These are phyloP conservation scores for Penicillium psychrosexuale DNA, from an alignment of 2,329 filamentous ascomycete genomes.

Conservation along the genomic window DNA sequence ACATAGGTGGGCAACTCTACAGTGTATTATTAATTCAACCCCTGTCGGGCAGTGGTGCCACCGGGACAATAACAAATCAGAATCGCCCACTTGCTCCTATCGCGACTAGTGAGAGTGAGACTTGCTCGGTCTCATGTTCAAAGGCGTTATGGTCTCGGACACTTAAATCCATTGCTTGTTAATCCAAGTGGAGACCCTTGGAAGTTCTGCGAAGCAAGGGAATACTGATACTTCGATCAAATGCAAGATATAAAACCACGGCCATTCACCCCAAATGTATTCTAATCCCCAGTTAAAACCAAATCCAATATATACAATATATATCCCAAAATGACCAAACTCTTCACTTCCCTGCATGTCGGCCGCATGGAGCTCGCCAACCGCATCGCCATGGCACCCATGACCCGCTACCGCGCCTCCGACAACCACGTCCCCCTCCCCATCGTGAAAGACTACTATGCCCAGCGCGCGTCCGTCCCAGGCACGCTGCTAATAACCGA, in stretches of 20 bases:
- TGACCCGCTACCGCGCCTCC: slow-evolving; percentile 54
- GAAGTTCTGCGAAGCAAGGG: neutral
- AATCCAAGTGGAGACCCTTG: neutral
- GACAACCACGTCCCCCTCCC: slow-evolving; percentile 50
- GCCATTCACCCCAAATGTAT: neutral
- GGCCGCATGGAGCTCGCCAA: slow-evolving; percentile 43
- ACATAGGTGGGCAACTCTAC: neutral
- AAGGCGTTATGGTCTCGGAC: neutral
- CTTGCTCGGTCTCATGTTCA: neutral
- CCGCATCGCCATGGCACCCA: slow-evolving; percentile 55
- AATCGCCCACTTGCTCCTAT: neutral
- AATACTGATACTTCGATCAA: neutral
- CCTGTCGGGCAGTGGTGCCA: neutral
- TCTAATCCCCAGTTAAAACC: neutral
- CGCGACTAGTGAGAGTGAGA: neutral
- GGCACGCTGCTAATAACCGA: slow-evolving; percentile 61
- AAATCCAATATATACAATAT: neutral
- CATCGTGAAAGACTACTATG: slow-evolving; percentile 52
- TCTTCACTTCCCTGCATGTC: slow-evolving; percentile 41
- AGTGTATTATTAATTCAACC: slow-evolving; percentile 2
- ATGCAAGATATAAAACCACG: neutral
- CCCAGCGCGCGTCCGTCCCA: slow-evolving; percentile 50
- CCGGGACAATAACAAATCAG: neutral
- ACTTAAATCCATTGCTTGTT: neutral
- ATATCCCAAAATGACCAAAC: slow-evolving; percentile 20